A percentile compares a stretch with the other conserved stretches of the same genome.
phyloP scores from a whole-genome alignment of 73 alveolate species.

The Paramecium bursaria region DNA sequence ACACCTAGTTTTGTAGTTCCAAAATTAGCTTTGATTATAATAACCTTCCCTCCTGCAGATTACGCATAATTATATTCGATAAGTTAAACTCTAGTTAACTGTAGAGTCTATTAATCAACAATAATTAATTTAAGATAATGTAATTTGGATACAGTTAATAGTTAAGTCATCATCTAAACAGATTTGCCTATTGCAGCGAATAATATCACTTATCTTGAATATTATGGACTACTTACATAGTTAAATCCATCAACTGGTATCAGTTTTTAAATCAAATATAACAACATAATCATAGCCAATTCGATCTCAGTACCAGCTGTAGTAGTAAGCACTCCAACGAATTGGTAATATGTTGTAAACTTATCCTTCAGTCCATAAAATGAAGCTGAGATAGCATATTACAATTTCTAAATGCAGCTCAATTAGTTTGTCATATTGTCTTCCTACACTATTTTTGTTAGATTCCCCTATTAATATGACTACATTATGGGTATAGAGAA shows the following conservation, averaged over 20 bases:
- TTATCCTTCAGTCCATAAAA: slow-evolving; percentile 53
- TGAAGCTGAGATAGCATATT: slow-evolving; percentile 71
- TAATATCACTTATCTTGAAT: slow-evolving; percentile 41
- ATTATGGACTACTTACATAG: slow-evolving; percentile 44
- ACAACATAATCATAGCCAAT: slow-evolving; percentile 17
- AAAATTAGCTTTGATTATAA: slow-evolving; percentile 1
- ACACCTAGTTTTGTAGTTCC: slow-evolving; percentile 27
- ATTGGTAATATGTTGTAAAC: neutral
- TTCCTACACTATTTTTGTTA: slow-evolving; percentile 15
- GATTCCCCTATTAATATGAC: slow-evolving; percentile 66
- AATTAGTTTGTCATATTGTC: neutral
- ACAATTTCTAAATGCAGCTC: slow-evolving; percentile 18
- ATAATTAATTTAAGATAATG: neutral
- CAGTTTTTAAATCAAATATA: slow-evolving; percentile 23
- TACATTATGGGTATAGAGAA: slow-evolving; percentile 51
- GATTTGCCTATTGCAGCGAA: slow-evolving; percentile 11
- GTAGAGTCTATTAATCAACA: slow-evolving; percentile 21
- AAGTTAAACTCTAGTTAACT: neutral
- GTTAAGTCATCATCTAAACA: neutral
- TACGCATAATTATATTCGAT: slow-evolving; percentile 12
- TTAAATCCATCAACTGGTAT: neutral
- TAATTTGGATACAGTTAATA: neutral
- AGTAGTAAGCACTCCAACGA: neutral
- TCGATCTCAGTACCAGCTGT: slow-evolving; percentile 32
- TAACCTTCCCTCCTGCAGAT: neutral